phyloP scores from a whole-genome alignment of 345 rosid genomes.

The Dimocarpus longan region DNA sequence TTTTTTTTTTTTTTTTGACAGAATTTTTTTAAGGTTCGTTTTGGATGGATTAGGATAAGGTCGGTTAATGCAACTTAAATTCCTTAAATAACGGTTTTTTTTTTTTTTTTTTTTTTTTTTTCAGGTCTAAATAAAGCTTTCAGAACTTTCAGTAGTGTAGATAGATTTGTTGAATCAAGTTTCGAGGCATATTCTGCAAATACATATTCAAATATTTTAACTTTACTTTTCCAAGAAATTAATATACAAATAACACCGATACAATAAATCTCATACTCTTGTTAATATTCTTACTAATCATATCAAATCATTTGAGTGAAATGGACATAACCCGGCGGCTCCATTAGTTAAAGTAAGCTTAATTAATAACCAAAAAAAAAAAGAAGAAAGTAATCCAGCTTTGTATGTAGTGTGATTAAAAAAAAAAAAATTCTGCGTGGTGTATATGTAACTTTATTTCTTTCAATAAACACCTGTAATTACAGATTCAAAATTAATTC shows the following conservation, averaged over 20 bases:
- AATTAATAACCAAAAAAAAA: no score
- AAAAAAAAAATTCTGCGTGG: no score
- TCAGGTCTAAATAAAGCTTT: background rate
- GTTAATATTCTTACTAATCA: background rate
- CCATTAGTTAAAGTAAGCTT: no score
- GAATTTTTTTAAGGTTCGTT: slow-evolving; percentile 26
- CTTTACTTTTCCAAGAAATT: background rate
- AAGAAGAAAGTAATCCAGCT: no score
- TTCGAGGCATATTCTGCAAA: slow-evolving; percentile 17
- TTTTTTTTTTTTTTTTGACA: background rate
- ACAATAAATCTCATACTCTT: background rate
- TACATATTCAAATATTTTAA: background rate
- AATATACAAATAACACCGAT: background rate
- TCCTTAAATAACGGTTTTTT: background rate
- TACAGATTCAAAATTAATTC: no score
- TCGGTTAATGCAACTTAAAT: background rate
- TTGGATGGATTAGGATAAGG: slow-evolving; percentile 32
- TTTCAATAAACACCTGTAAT: no score
- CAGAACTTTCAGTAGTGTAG: background rate
- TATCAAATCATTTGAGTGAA: background rate
- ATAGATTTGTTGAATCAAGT: background rate
- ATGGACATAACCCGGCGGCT: background rate
- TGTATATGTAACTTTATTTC: no score
- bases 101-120: background rate
- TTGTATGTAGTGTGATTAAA: no score